Percentiles rank a stretch among this genome's conserved stretches.
phyloP scores from a whole-genome alignment of 2,329 filamentous ascomycete species.

The Cercospora sesami region DNA sequence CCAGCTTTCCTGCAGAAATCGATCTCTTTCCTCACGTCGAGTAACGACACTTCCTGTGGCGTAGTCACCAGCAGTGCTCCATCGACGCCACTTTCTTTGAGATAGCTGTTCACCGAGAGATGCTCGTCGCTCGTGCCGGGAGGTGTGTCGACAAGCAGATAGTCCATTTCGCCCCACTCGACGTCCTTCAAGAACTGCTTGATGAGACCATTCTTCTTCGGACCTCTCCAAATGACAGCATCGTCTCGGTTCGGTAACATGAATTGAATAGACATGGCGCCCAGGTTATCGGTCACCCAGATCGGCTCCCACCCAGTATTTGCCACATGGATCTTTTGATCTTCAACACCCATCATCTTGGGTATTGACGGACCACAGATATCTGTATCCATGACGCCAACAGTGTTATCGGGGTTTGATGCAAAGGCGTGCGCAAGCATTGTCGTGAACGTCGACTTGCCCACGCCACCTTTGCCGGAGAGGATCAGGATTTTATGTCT shows the following conservation, averaged over 20 bases:
- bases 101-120: constrained; percentile 84
- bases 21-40: constrained; percentile 96
- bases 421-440: constrained; percentile 89
- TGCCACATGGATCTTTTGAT: constrained; percentile 89
- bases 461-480: constrained; percentile 93
- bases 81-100: constrained; percentile 89
- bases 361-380: constrained; percentile 95
- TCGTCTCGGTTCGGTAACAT: constrained; percentile 94
- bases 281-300: constrained; percentile 91
- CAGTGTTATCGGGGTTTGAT: constrained; percentile 70
- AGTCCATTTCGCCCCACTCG: constrained; percentile 94
- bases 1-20: constrained; percentile 96
- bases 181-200: constrained; percentile 98
- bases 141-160: constrained; percentile 89
- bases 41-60: constrained; percentile 85
- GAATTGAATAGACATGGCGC: constrained; percentile 97
- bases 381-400: constrained; percentile 97
- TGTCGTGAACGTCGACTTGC: constrained; percentile 90
- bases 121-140: constrained; percentile 96
- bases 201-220: constrained; percentile 98
- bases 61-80: constrained; percentile 92
- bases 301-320: constrained; percentile 90
- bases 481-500: constrained; percentile 91
- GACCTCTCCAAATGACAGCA: constrained; percentile 94
- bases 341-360: constrained; percentile 97